Conservation (phyloP, 371 early-diverging fungal species). For the Mucor saturninus region DNA sequence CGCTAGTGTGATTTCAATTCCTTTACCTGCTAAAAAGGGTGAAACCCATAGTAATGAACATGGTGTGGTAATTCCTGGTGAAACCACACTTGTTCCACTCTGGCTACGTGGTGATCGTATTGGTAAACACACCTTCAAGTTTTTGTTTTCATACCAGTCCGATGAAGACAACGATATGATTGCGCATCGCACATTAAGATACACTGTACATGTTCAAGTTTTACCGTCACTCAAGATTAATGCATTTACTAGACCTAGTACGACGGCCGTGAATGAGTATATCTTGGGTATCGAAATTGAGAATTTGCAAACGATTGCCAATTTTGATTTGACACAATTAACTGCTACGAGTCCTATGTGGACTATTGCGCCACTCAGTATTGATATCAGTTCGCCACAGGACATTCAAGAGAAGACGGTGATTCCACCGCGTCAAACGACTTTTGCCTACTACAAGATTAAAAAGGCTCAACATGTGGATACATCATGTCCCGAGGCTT, state of each 20-base stretch:
- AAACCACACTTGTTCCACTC: constrained; percentile 76
- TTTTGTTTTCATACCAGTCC: constrained; percentile 74
- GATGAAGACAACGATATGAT: constrained; percentile 70
- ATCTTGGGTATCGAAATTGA: constrained; percentile 90
- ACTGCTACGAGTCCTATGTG: constrained; percentile 77
- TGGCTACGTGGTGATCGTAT: constrained; percentile 93
- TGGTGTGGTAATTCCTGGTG: constrained; percentile 69
- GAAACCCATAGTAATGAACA: constrained; percentile 24
- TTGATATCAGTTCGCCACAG: constrained; percentile 30
- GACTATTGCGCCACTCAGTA: constrained; percentile 65
- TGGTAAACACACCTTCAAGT: constrained; percentile 80
- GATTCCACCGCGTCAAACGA: constrained; percentile 66
- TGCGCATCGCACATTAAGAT: constrained; percentile 71
- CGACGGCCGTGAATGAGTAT: constrained; percentile 73
- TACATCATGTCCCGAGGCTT: constrained; percentile 52
- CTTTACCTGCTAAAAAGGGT: constrained; percentile 33
- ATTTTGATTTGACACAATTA: constrained; percentile 72
- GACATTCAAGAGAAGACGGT: constrained; percentile 45
- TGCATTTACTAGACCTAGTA: constrained; percentile 90
- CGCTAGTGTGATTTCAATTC: constrained; percentile 49
- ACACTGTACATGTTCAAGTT: constrained; percentile 67
- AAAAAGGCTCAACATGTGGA: constrained; percentile 21
- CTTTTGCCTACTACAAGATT: constrained; percentile 68
- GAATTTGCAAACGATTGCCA: constrained; percentile 66
- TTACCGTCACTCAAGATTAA: constrained; percentile 89